Base-by-base conservation (phyloP, 305 asterid genomes). In the Stenogyne calaminthoides region DNA sequence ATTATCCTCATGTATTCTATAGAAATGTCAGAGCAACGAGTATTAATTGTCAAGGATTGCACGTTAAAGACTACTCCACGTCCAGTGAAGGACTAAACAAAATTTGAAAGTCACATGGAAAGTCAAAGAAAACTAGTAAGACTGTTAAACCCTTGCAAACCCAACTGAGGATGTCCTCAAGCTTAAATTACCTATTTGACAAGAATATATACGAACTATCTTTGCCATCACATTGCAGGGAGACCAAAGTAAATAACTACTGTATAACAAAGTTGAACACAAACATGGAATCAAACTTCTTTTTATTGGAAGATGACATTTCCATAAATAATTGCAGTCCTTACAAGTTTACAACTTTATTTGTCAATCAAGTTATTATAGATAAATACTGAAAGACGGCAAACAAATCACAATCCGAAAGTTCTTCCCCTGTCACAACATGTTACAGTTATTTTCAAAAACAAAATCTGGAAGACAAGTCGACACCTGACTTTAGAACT, bases 381-480 rank as follows among this genome's bases (percentile, higher is more conserved):
- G 6, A 64, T 39, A 56, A 14, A 47, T 6, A 9, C 2, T 56
- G 15, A 14, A 69, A 29, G 76, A 36, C 47, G 47, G 61, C 11
- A 32, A 56, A 44, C 25, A 32, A 67, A 32, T 19, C 29, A 16
- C 15, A 67, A 18, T 29, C 60, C n/a, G 54, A 36, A 36, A n/a
- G 42, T 19, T 29, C 14, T 58, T 11, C 20, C 69, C 40, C 64
- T 25, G 55, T 47, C 55, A 1, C 20, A 47, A 37, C 59, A 39
- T 63, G 44, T 42, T 19, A 39, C 73, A 20, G 70, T 63, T 77
- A 76, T 27, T 70, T 47, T 49, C 20, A 49, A n/a, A 49, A 49
- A n/a, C 56, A 49, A 47, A 47, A 18, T 40, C 27, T 27, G 56
- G 44, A 68, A 49, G 69, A 59, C 56, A 34, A 42, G 18, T 74